phyloP scores from a whole-genome alignment of 805 yeast species.

The Wickerhamiella azymoides region DNA sequence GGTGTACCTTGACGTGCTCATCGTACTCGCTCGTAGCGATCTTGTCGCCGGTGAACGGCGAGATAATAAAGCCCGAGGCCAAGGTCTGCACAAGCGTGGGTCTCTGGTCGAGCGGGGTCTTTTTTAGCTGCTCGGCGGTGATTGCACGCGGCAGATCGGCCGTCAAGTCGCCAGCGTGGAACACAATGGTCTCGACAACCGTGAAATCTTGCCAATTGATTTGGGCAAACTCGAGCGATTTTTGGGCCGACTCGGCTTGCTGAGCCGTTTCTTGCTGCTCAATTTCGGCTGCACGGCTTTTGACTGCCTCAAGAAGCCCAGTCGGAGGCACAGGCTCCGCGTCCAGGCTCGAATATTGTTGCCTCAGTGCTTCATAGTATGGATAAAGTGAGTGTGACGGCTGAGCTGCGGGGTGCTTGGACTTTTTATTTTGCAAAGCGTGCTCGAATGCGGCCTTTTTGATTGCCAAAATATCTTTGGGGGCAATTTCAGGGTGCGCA shows the following conservation, averaged over 20 bases:
- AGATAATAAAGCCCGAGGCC: slow-evolving; percentile 30
- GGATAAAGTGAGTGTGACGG: slow-evolving; percentile 45
- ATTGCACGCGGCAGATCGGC: slow-evolving; percentile 32
- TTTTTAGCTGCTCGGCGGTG: slow-evolving; percentile 5
- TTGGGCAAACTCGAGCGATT: slow-evolving; percentile 45
- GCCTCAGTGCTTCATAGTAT: slow-evolving; percentile 35
- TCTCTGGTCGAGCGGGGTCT: slow-evolving; percentile 34
- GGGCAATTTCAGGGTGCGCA: slow-evolving; percentile 30
- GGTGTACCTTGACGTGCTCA: slow-evolving; percentile 44
- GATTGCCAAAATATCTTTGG: slow-evolving; percentile 52
- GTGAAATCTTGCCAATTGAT: slow-evolving; percentile 82
- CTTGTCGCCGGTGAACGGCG: slow-evolving; percentile 66
- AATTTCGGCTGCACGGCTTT: slow-evolving; percentile 3
- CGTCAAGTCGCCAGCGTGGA: slow-evolving; percentile 36
- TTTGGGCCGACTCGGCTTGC: slow-evolving; percentile 25
- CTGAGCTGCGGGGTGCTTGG: slow-evolving; percentile 39
- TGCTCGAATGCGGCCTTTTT: slow-evolving; percentile 59
- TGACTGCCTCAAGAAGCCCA: slow-evolving; percentile 12
- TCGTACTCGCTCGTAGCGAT: slow-evolving; percentile 55
- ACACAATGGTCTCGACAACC: slow-evolving; percentile 53
- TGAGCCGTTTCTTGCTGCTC: slow-evolving; percentile 12
- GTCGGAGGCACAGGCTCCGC: neutral
- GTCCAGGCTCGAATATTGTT: slow-evolving; percentile 35
- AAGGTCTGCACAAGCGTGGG: slow-evolving; percentile 21
- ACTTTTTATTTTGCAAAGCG: slow-evolving; percentile 33